Conservation (phyloP, 2,329 filamentous ascomycete species). For the Paraconiothyrium sp. region DNA sequence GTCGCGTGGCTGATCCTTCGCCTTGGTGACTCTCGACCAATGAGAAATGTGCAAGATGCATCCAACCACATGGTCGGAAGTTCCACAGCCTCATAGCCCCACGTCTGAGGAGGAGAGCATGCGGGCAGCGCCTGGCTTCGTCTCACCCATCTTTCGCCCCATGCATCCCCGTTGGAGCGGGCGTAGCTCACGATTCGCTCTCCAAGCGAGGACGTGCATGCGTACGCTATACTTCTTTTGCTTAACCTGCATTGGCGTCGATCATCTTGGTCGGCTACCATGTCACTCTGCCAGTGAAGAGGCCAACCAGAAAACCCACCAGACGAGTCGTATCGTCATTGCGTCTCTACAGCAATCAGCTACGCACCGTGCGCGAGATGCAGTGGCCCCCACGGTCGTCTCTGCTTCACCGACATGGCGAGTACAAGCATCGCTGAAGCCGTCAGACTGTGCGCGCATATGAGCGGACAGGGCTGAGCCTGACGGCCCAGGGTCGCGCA, state of each 20-base stretch:
- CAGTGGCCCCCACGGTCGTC: neutral
- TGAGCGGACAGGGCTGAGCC: conserved; percentile 2
- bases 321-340: neutral
- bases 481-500: neutral
- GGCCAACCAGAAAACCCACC: neutral
- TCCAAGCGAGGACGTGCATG: neutral
- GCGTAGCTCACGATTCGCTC: conserved; percentile 1
- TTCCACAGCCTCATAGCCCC: conserved; percentile 11
- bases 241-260: conserved; percentile 31
- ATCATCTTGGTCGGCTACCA: conserved; percentile 14
- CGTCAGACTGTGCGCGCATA: neutral
- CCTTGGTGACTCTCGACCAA: conserved; percentile 4
- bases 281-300: conserved; percentile 3
- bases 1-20: conserved; percentile 1
- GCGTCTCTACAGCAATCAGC: neutral
- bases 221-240: conserved; percentile 23
- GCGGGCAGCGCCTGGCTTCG: conserved; percentile 1
- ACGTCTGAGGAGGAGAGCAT: conserved; percentile 3
- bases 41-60: neutral
- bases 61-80: conserved; percentile 11
- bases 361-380: neutral
- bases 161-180: conserved; percentile 1
- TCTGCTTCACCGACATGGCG: neutral
- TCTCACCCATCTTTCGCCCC: conserved; percentile 13
- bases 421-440: conserved; percentile 1